Conservation (phyloP, 2,329 filamentous ascomycete species). For the Aspergillus sp. region DNA sequence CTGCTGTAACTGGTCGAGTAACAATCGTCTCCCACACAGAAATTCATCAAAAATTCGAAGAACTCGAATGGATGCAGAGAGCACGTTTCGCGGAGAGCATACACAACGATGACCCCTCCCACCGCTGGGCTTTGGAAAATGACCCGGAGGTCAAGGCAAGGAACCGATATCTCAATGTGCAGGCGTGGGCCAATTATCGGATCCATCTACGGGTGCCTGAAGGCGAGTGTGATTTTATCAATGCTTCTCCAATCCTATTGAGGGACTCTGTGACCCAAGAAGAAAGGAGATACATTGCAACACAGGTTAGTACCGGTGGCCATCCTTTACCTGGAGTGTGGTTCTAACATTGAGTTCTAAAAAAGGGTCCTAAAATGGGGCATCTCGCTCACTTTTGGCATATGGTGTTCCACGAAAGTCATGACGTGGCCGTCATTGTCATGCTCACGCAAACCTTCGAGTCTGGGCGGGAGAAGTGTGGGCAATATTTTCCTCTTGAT, state of each 20-base stretch:
- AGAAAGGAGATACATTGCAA: slow-evolving; percentile 72
- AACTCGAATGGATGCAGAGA: slow-evolving; percentile 58
- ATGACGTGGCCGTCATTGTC: slow-evolving; percentile 73
- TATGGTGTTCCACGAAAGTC: slow-evolving; percentile 84
- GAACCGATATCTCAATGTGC: slow-evolving; percentile 86
- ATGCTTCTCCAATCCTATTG: slow-evolving; percentile 68
- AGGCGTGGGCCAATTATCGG: slow-evolving; percentile 83
- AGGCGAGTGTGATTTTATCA: slow-evolving; percentile 72
- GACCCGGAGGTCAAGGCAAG: slow-evolving; percentile 55
- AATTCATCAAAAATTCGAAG: slow-evolving; percentile 55
- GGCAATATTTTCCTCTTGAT: slow-evolving; percentile 72
- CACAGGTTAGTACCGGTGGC: slow-evolving; percentile 53
- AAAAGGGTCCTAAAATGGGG: slow-evolving; percentile 68
- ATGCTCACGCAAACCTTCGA: slow-evolving; percentile 93
- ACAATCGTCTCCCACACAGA: slow-evolving; percentile 37
- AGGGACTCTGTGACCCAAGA: slow-evolving; percentile 44
- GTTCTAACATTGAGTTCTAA: too few relatives aligned
- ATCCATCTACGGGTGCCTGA: slow-evolving; percentile 74
- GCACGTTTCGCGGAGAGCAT: slow-evolving; percentile 47
- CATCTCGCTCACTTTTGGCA: slow-evolving; percentile 85
- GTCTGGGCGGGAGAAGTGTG: slow-evolving; percentile 74
- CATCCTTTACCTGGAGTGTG: not conserved
- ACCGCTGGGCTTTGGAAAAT: slow-evolving; percentile 56
- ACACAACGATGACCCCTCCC: slow-evolving; percentile 41
- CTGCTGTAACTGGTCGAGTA: slow-evolving; percentile 1